A percentile compares a stretch with the other conserved stretches of the same genome.
phyloP scores from a whole-genome alignment of 345 rosid species.

The Capsella bursapastoris region DNA sequence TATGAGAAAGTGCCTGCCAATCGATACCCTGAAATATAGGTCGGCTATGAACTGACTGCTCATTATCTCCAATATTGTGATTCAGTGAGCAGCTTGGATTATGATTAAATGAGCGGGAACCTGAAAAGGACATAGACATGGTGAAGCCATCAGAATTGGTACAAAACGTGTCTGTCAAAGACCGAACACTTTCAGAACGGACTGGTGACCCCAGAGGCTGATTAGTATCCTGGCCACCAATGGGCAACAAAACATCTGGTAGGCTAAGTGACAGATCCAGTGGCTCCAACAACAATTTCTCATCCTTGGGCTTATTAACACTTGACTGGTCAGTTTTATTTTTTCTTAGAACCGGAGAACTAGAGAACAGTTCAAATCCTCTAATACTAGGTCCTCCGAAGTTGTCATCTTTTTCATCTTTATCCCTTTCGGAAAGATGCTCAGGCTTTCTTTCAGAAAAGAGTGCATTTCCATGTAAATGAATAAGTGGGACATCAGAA shows the following conservation, averaged over 20 bases:
- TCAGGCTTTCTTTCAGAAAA: slow-evolving; percentile 53
- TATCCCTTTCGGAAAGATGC: slow-evolving; percentile 44
- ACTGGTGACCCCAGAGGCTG: slow-evolving; percentile 74
- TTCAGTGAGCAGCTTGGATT: slow-evolving; percentile 98
- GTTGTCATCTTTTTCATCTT: slow-evolving; percentile 54
- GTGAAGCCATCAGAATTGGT: slow-evolving; percentile 89
- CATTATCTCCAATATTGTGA: slow-evolving; percentile 84
- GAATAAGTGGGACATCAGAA: slow-evolving; percentile 51
- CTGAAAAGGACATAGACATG: slow-evolving; percentile 90
- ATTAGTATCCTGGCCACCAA: slow-evolving; percentile 61
- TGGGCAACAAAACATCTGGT: slow-evolving; percentile 83
- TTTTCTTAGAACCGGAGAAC: slow-evolving; percentile 66
- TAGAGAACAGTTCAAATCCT: slow-evolving; percentile 88
- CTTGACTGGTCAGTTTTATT: slow-evolving; percentile 58
- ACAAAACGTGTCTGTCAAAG: slow-evolving; percentile 68
- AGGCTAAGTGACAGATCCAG: slow-evolving; percentile 95
- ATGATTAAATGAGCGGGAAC: slow-evolving; percentile 91
- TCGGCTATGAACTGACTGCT: slow-evolving; percentile 96
- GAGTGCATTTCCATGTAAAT: slow-evolving; percentile 45
- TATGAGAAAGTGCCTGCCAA: slow-evolving; percentile 73
- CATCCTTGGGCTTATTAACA: slow-evolving; percentile 59
- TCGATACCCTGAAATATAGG: slow-evolving; percentile 88
- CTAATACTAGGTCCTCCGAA: slow-evolving; percentile 78
- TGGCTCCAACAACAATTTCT: slow-evolving; percentile 67
- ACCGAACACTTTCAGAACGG: slow-evolving; percentile 77